A percentile compares a stretch with the other conserved stretches of the same genome.
phyloP scores from a whole-genome alignment of 805 yeast genomes.

The Pichia cabralensis region DNA sequence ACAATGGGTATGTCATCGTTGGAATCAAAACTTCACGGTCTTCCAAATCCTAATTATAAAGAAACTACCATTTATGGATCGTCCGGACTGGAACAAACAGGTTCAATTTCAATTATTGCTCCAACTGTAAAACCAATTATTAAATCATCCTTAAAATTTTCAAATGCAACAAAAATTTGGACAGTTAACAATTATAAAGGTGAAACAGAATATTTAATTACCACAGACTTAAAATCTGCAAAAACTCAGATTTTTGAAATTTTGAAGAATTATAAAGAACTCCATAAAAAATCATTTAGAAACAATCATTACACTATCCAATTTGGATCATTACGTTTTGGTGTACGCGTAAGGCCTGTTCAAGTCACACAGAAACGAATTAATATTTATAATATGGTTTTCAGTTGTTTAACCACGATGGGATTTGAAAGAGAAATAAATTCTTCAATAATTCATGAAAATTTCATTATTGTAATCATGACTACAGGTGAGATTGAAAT shows the following conservation, averaged over 20 bases:
- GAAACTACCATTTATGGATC: slow-evolving; percentile 63
- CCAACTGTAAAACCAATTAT: slow-evolving; percentile 63
- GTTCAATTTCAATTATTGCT: slow-evolving; percentile 50
- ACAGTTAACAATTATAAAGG: slow-evolving; percentile 35
- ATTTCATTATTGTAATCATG: slow-evolving; percentile 51
- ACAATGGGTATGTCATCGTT: slow-evolving; percentile 53
- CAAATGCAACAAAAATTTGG: slow-evolving; percentile 70
- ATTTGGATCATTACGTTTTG: slow-evolving; percentile 37
- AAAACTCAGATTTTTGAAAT: slow-evolving; percentile 64
- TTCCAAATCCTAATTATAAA: slow-evolving; percentile 55
- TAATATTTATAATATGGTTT: slow-evolving; percentile 50
- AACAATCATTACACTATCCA: slow-evolving; percentile 55
- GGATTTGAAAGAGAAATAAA: slow-evolving; percentile 52
- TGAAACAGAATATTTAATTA: slow-evolving; percentile 48
- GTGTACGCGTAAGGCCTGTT: slow-evolving; percentile 44
- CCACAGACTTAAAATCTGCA: slow-evolving; percentile 55
- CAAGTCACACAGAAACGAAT: slow-evolving; percentile 67
- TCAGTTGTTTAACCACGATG: slow-evolving; percentile 42
- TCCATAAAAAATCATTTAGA: slow-evolving; percentile 53
- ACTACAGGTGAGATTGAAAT: slow-evolving; percentile 64
- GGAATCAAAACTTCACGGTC: slow-evolving; percentile 46
- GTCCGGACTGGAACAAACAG: slow-evolving; percentile 50
- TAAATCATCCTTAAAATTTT: slow-evolving; percentile 58
- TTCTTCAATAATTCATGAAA: slow-evolving; percentile 53
- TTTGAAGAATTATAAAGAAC: slow-evolving; percentile 48